These are phyloP conservation scores for Agaricus subrufescens DNA, from an alignment of 768 basidiomycete species.

Conservation along the genomic window DNA sequence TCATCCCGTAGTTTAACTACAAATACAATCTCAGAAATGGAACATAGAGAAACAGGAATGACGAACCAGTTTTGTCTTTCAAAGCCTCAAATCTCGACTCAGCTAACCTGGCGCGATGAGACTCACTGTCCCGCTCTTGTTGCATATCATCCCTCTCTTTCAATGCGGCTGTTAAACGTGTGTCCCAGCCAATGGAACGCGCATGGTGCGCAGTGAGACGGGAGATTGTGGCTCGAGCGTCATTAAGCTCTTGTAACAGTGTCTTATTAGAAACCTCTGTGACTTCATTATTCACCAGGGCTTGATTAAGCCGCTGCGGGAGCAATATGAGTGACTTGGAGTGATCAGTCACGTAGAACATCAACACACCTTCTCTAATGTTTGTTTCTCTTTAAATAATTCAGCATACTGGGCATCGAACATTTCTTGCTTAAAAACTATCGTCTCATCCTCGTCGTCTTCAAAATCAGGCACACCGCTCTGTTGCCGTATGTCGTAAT, in stretches of 20 bases:
- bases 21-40: background rate
- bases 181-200: conserved; percentile 67
- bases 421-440: conserved; percentile 25
- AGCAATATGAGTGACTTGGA: conserved; percentile 1
- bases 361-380: conserved; percentile 51
- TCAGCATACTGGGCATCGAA: conserved; percentile 24
- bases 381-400: conserved; percentile 52
- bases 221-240: conserved; percentile 60
- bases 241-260: conserved; percentile 69
- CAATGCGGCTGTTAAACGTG: conserved; percentile 54
- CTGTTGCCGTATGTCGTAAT: conserved; percentile 18
- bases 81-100: conserved; percentile 62
- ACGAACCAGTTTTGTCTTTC: conserved; percentile 62
- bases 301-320: conserved; percentile 67
- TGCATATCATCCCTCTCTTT: conserved; percentile 81
- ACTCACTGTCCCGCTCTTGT: conserved; percentile 74
- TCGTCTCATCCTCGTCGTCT: conserved; percentile 18
- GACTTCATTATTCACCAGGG: conserved; percentile 76
- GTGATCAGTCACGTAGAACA: background rate
- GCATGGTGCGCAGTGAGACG: conserved; percentile 67
- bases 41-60: background rate
- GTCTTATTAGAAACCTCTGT: conserved; percentile 75
- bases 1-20: conserved; percentile 69
- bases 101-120: conserved; percentile 60
- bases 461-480: conserved; percentile 1